Percentiles rank a stretch among this genome's conserved stretches.
These are phyloP conservation scores for Pyrus bretschneideri DNA, from an alignment of 306 rosid genomes.

Conservation along the genomic window DNA sequence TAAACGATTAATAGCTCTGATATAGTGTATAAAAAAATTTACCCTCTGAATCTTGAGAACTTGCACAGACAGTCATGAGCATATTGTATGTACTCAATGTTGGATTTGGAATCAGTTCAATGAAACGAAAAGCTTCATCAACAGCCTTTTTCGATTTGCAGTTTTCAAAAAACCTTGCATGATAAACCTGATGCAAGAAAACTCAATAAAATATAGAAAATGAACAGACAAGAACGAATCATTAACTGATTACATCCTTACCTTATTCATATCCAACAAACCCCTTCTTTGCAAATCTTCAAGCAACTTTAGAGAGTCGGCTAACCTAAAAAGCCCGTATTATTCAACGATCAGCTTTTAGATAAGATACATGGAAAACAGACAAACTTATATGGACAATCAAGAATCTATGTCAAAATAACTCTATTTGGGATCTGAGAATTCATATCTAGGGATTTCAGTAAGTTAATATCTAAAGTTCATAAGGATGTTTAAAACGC, in stretches of 20 bases:
- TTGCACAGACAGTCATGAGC: slow-evolving; percentile 93
- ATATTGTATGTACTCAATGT: slow-evolving; percentile 84
- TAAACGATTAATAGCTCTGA: slow-evolving; percentile 8
- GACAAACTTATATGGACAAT: not conserved
- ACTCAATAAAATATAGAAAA: slow-evolving; percentile 21
- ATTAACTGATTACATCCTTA: slow-evolving; percentile 27
- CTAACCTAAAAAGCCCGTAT: slow-evolving; percentile 47
- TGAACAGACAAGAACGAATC: slow-evolving; percentile 17
- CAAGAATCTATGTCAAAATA: not conserved
- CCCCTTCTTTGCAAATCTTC: slow-evolving; percentile 68
- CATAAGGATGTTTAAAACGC: not conserved
- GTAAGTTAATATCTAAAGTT: not conserved
- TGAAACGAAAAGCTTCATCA: slow-evolving; percentile 79
- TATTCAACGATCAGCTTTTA: slow-evolving; percentile 22
- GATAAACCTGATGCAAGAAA: slow-evolving; percentile 69
- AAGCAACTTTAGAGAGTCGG: slow-evolving; percentile 59
- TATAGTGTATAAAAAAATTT: slow-evolving; percentile 16
- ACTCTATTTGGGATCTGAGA: not conserved
- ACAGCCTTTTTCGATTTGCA: slow-evolving; percentile 86
- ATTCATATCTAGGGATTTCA: not conserved
- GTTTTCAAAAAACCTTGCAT: slow-evolving; percentile 73
- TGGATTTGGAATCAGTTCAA: slow-evolving; percentile 74
- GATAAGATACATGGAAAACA: not conserved
- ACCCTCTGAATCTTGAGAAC: slow-evolving; percentile 74
- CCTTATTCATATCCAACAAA: slow-evolving; percentile 88